Evolutionary conservation across 2,329 filamentous ascomycete genomes (phyloP).

Genomic region (Fusarium nisikadoi): DNA sequence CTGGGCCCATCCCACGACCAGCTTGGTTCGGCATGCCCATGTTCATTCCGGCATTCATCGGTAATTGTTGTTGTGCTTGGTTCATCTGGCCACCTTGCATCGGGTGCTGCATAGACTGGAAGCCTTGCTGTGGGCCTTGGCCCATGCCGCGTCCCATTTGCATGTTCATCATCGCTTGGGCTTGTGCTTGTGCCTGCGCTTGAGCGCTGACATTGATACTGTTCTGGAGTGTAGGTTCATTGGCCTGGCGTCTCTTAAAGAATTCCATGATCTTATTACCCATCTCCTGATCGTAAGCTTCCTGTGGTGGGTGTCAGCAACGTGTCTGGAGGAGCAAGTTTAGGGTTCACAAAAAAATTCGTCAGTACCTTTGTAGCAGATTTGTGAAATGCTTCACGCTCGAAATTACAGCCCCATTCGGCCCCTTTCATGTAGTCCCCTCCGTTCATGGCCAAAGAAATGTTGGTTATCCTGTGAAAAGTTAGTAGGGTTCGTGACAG

Average conservation of each 20-base stretch:
- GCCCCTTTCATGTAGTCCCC: slow-evolving; percentile 56
- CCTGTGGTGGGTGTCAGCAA: slow-evolving; percentile 50
- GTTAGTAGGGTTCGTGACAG: slow-evolving; percentile 27
- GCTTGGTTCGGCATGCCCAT: slow-evolving; percentile 52
- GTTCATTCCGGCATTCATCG: slow-evolving; percentile 44
- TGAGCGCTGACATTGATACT: slow-evolving; percentile 59
- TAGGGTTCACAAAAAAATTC: background rate
- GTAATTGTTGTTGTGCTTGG: slow-evolving; percentile 52
- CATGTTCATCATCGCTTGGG: slow-evolving; percentile 63
- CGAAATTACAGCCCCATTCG: slow-evolving; percentile 57
- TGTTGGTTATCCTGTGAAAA: slow-evolving; percentile 60
- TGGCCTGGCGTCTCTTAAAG: slow-evolving; percentile 61
- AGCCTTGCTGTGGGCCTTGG: slow-evolving; percentile 62
- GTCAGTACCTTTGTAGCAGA: slow-evolving; percentile 60
- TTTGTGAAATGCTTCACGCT: slow-evolving; percentile 59
- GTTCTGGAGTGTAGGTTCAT: slow-evolving; percentile 61
- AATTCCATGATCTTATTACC: slow-evolving; percentile 59
- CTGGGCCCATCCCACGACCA: slow-evolving; percentile 55
- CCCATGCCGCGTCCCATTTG: slow-evolving; percentile 64
- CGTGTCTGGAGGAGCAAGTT: background rate
- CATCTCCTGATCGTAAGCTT: slow-evolving; percentile 62
- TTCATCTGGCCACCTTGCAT: slow-evolving; percentile 66
- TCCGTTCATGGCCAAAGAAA: slow-evolving; percentile 57
- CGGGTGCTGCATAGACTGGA: slow-evolving; percentile 67
- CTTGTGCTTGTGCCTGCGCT: slow-evolving; percentile 50